phyloP scores from a whole-genome alignment of 2,329 filamentous ascomycete genomes.

The Emmonsia crescens region DNA sequence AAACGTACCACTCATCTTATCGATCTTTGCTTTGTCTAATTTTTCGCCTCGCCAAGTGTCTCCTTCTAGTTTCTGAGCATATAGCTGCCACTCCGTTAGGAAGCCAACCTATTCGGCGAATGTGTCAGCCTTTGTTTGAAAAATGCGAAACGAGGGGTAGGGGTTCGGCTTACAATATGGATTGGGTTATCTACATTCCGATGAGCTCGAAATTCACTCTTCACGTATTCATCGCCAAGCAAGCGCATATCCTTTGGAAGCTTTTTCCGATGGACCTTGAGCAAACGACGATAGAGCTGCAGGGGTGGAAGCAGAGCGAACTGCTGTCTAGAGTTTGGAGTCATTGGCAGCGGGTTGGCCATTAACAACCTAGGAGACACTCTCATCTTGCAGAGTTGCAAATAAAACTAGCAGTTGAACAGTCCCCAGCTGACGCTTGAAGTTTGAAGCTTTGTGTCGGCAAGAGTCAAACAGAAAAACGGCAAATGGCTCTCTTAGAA shows the following conservation, averaged over 20 bases:
- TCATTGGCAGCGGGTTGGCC: slow-evolving; percentile 30
- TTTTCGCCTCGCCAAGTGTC: slow-evolving; percentile 75
- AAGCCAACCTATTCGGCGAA: slow-evolving; percentile 64
- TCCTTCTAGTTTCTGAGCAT: slow-evolving; percentile 84
- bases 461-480: background rate
- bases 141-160: background rate
- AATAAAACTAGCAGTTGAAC: background rate
- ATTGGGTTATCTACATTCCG: slow-evolving; percentile 76
- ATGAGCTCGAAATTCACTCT: slow-evolving; percentile 82
- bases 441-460: background rate
- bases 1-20: slow-evolving; percentile 85
- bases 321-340: slow-evolving; percentile 34
- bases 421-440: background rate
- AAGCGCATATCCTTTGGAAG: slow-evolving; percentile 63
- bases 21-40: slow-evolving; percentile 70
- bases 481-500: background rate
- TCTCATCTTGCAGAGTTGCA: slow-evolving; percentile 24
- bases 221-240: slow-evolving; percentile 86
- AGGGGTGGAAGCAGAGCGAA: slow-evolving; percentile 75
- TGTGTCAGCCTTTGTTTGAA: slow-evolving; percentile 2
- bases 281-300: slow-evolving; percentile 74
- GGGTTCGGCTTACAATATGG: slow-evolving; percentile 60
- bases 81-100: slow-evolving; percentile 90
- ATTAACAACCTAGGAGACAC: slow-evolving; percentile 27
- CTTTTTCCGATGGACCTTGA: slow-evolving; percentile 74